Base-by-base conservation (phyloP, 2,329 filamentous ascomycete species). In the Albifimbria verrucaria region DNA sequence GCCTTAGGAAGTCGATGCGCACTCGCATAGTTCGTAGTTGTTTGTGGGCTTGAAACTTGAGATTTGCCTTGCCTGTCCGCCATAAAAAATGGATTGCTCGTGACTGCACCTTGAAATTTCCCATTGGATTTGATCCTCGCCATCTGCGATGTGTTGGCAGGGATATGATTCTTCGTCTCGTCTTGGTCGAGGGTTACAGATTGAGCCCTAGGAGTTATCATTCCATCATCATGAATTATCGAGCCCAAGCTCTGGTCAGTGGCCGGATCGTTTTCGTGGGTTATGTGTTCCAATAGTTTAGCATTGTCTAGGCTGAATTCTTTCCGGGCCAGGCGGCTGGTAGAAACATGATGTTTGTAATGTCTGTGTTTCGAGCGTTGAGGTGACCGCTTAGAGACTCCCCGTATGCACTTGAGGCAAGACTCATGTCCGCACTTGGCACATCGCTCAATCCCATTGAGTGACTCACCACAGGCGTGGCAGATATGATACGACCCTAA, bases 341-440 rank as follows among this genome's bases (percentile, higher is more conserved):
- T 39, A 28, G 46, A 45, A 9, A 52, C 49, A 45, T 43, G 32
- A 24, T 59, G 46, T 20, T 52, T 41, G 12, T 53, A 52, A 17
- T 51, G n/a, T n/a, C n/a, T n/a, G n/a, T n/a, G 44, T 43, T 50
- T 48, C 25, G 39, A 39, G 23, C 55, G 39, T 22, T 36, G 17
- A 24, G 51, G 23, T 12, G 49, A 42, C 48, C 51, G n/a, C 21
- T 54, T 51, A 9, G 49, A 28, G n/a, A 70, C 52, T 49, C 76
- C 69, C 43, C 67, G 70, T 9, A 63, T 67, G 57, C 80, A 83
- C 51, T 75, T 75, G 26, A 65, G 56, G 57, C 80, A 83, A 17
- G 79, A 72, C 10, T 68, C 71, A 60, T 83, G 81, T 1, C 76
- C 77, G 57, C 80, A 83, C 42, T 71, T 71, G 25, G 68, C 61